Conservation (phyloP, 371 early-diverging fungal genomes). For the Amoeboaphelidium protococcarum region DNA sequence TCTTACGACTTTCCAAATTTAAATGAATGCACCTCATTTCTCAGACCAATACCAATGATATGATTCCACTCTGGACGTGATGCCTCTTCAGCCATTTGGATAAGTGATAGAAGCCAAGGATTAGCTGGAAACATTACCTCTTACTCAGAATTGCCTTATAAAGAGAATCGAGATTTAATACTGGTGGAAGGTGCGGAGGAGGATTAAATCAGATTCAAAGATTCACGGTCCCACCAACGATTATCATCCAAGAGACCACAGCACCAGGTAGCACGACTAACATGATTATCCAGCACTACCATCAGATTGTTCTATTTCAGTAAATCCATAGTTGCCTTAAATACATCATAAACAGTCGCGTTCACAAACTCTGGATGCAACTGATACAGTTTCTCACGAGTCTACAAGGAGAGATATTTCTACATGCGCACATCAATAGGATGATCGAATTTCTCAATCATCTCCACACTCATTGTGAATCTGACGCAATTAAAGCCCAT, state of each 20-base stretch:
- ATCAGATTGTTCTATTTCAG: not conserved
- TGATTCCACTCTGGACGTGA: not conserved
- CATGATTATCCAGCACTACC: not conserved
- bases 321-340: not conserved
- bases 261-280: not conserved
- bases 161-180: no score
- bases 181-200: no score
- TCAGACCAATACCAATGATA: not conserved
- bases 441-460: not conserved
- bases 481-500: not conserved
- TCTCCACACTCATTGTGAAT: not conserved
- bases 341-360: not conserved
- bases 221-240: not conserved
- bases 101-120: no score
- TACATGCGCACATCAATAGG: not conserved
- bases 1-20: not conserved
- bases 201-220: no score
- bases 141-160: no score
- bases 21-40: not conserved
- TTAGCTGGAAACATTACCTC: no score
- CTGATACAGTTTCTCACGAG: not conserved
- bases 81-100: no score
- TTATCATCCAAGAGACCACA: not conserved
- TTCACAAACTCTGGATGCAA: not conserved
- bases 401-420: not conserved